Conservation (phyloP, 140 eudicot genomes). For the Cichorium intybus region DNA sequence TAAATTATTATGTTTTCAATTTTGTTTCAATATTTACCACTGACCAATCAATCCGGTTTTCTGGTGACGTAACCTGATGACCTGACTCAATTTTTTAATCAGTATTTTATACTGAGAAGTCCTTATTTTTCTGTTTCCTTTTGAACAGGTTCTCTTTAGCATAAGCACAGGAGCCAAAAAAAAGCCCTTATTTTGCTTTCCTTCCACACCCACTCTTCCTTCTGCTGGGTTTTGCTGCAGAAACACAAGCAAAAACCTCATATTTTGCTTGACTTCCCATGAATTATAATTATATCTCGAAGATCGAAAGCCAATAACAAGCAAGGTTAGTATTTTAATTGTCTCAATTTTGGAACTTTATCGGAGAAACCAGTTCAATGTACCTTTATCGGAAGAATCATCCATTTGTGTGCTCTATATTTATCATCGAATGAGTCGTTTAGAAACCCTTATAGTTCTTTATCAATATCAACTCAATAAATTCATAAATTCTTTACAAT, state of each 20-base stretch:
- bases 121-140: too few relatives aligned
- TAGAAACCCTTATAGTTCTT: neutral
- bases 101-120: too few relatives aligned
- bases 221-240: neutral
- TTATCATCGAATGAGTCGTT: neutral
- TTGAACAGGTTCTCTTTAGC: too few relatives aligned
- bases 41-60: too few relatives aligned
- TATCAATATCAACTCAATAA: neutral
- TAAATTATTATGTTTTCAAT: too few relatives aligned
- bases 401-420: neutral
- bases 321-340: too few relatives aligned
- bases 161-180: too few relatives aligned
- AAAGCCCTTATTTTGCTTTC: neutral
- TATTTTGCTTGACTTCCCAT: neutral
- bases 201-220: neutral
- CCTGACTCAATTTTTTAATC: too few relatives aligned
- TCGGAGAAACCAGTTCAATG: neutral
- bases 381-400: neutral
- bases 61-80: too few relatives aligned
- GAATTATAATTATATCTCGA: neutral
- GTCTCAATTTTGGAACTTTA: neutral
- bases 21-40: too few relatives aligned
- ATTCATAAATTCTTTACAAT: neutral
- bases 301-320: neutral
- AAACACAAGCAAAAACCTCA: neutral